Evolutionary conservation across 176 grass and related monocot genomes (phyloP).

Genomic region (Aegilops longissima): DNA sequence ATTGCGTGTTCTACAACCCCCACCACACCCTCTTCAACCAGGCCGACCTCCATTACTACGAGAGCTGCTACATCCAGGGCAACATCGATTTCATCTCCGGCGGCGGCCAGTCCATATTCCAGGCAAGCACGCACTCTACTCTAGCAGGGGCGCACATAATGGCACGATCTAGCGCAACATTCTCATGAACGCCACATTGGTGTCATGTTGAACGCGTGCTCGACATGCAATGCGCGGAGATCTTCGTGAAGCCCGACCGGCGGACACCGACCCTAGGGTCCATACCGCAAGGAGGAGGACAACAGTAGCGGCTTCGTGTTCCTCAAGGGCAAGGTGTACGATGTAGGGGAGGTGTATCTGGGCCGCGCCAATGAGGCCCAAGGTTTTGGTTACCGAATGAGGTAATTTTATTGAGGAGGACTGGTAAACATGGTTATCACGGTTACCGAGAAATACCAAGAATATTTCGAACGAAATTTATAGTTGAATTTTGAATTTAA

Average conservation of each 20-base stretch:
- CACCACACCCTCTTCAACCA: slow-evolving; percentile 87
- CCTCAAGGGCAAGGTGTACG: slow-evolving; percentile 87
- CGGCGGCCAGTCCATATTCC: slow-evolving; percentile 77
- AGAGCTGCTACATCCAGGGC: slow-evolving; percentile 94
- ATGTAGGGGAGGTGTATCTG: slow-evolving; percentile 64
- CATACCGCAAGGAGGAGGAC: slow-evolving; percentile 61
- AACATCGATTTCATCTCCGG: slow-evolving; percentile 98
- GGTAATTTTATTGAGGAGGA: too few relatives aligned
- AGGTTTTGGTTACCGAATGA: too few relatives aligned
- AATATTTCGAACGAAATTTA: too few relatives aligned
- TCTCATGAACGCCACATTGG: neutral
- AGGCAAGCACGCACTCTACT: slow-evolving; percentile 38
- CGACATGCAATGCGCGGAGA: slow-evolving; percentile 62
- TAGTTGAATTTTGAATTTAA: too few relatives aligned
- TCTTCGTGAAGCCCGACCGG: slow-evolving; percentile 74
- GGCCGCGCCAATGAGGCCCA: slow-evolving; percentile 46
- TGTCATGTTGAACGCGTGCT: neutral
- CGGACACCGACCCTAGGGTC: slow-evolving; percentile 62
- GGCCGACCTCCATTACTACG: slow-evolving; percentile 73
- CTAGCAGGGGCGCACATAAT: neutral
- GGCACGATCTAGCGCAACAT: neutral
- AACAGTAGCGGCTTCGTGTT: slow-evolving; percentile 68
- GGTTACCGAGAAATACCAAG: too few relatives aligned
- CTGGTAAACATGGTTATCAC: too few relatives aligned
- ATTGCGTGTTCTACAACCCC: slow-evolving; percentile 79